Evolutionary conservation across 805 yeast genomes (phyloP), one percentile per base, ranked within the genome.

Genomic region (Saccharomycopsis sp.): DNA sequence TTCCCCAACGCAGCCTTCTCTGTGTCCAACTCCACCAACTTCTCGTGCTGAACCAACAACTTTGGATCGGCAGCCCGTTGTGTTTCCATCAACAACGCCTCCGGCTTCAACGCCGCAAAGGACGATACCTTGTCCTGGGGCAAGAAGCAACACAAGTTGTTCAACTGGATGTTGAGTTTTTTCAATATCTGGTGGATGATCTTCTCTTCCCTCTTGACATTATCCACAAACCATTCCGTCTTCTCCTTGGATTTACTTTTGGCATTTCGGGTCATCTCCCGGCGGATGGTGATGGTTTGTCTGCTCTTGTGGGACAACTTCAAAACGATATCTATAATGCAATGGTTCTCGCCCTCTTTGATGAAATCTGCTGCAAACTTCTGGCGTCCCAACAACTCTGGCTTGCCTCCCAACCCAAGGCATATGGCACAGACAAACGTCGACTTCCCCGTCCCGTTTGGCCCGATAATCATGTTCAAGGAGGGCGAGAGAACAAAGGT

Each of bases 91-190:
- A 92, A 64, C 6, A 89, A 62, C 45, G 76, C 75, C 48, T 82
- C 87, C 1, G 94, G 83, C 21, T 82, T 71, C 49, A 85, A 62
- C 2, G 80, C 73, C 0, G 96, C 94, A 64, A 92, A 92, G 49
- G 84, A 86, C 2, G 94, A 89, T 5, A 92, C 97, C 45, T 94
- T 69, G 52, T 89, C 97, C 56, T 92, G 99, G 0, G 98, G 95
- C 41, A 92, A 63, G 54, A 92, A 92, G 56, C 89, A 96, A 54
- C 97, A 88, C 37, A 89, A 65, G 56, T 89, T 92, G 55, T 86
- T 94, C 42, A 92, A 66, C 54, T 92, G 97, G 45, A 92, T 81
- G 53, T 82, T 82, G 48, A 76, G 68, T 2, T 54, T 53, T 16
- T 60, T 56, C 20, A 81, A 63, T 0, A 69, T 30, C 3, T 59